Conservation (phyloP, 352 stramenopile species). For the Blastocystis sp. region DNA sequence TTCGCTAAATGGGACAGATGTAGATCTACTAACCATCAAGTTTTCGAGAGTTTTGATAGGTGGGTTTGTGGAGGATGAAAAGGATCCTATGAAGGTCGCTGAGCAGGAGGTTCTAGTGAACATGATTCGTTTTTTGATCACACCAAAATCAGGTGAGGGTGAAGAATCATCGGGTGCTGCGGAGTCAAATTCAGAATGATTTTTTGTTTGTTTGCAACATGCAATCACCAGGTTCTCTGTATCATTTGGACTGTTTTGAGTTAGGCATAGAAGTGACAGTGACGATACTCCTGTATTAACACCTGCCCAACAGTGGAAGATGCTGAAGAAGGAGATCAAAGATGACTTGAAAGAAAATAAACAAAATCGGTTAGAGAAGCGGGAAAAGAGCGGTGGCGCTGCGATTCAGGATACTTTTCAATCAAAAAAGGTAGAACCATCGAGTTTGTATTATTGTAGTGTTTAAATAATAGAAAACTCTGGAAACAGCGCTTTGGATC, state of each 20-base stretch:
- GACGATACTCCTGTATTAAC: not conserved
- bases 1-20: not conserved
- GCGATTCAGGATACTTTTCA: not conserved
- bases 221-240: not conserved
- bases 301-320: not conserved
- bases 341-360: not conserved
- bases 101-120: conserved; percentile 7
- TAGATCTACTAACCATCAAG: conserved; percentile 29
- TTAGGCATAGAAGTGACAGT: not conserved
- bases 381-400: not conserved
- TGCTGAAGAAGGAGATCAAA: not conserved
- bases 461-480: not conserved
- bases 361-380: not conserved
- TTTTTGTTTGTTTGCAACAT: not conserved
- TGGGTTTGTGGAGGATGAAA: not conserved
- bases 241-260: not conserved
- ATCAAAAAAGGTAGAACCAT: not conserved
- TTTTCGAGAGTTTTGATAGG: conserved; percentile 26
- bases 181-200: conserved; percentile 41
- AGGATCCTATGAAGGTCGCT: not conserved
- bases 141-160: not conserved
- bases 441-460: not conserved
- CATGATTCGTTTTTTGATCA: conserved; percentile 48
- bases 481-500: not conserved
- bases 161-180: not conserved